Percentiles rank a stretch among this genome's conserved stretches.
Evolutionary conservation across 129 eudicot genomes (phyloP).

Genomic region (Helichrysum umbraculigerum): DNA sequence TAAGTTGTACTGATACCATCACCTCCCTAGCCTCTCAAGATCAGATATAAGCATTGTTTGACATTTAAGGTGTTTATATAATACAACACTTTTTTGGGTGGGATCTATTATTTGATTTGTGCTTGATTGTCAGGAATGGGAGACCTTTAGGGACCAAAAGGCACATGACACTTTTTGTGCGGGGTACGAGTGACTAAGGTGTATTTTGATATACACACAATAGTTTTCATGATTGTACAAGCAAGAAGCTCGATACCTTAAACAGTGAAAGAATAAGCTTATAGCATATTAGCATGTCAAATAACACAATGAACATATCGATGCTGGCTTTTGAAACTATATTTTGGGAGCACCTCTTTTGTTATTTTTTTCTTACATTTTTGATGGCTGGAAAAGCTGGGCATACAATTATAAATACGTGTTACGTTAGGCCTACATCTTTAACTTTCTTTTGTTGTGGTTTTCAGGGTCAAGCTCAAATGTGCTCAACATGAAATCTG

Average conservation of each 20-base stretch:
- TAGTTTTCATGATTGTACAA: neutral
- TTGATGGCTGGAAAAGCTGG: neutral
- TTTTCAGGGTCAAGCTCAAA: slow-evolving; percentile 8
- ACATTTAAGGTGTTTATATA: neutral
- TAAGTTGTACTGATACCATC: too few relatives aligned
- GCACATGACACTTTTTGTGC: neutral
- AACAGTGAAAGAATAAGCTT: neutral
- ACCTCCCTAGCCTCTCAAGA: too few relatives aligned
- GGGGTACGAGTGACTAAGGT: neutral
- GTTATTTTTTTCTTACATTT: neutral
- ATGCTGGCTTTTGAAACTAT: neutral
- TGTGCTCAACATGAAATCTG: neutral
- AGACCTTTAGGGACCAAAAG: neutral
- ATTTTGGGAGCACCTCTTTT: neutral
- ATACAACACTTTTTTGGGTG: neutral
- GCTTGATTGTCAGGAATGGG: neutral
- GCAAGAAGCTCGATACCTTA: neutral
- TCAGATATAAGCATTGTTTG: too few relatives aligned
- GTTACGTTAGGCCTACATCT: neutral
- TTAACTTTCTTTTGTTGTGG: slow-evolving; percentile 2
- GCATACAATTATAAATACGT: neutral
- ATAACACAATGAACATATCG: neutral
- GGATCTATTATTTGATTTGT: neutral
- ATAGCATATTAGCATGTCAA: neutral
- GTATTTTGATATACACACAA: neutral